Base-by-base conservation (phyloP, 345 rosid genomes). In the Hibiscus mutabilis region DNA sequence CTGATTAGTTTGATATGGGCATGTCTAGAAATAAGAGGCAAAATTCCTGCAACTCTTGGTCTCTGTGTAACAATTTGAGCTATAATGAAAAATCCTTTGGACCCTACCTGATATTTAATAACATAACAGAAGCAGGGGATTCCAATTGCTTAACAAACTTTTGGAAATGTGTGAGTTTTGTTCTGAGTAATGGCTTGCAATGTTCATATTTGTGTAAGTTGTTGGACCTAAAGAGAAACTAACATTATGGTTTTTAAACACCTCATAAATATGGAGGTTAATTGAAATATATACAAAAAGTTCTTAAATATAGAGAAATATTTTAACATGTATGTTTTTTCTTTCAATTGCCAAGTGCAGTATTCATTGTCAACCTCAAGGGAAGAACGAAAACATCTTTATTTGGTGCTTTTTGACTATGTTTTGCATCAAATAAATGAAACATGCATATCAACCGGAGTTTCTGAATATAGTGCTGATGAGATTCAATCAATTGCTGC, bases 301-400 rank as follows among this genome's bases (percentile, higher is more conserved):
- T 24, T 55, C 42, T 40, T 8, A 57, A 21, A 70, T 21, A 19
- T 46, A 35, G 61, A 15, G 46, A 51, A 61, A 33, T 53, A 6
- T 14, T 63, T 73, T 73, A 62, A 52, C 14, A 2, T 59, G 37
- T 6, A 5, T 55, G 6, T 21, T 27, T 57, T 18, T 21, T 58
- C 19, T 29, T 68, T 29, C 60, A 47, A 27, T 51, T 10, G 31
- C 56, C 63, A 47, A 66, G 55, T 87, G 87, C 97, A 95, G 99
- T 90, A 95, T 86, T 88, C 97, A 7, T 85, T 92, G 68, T 87
- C 92, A 69, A 84, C 82, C 80, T 87, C 95, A 56, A 86, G 94
- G 76, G 96, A 92, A 73, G 97, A 90, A 81, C 86, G 94, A 84
- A 84, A 96, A 81, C 92, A 90, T 81, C 85, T 92, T 35, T 95